Percentiles rank a stretch among this genome's conserved stretches.
phyloP scores from a whole-genome alignment of 2,329 filamentous ascomycete genomes.

The Microcyclospora pomicola region DNA sequence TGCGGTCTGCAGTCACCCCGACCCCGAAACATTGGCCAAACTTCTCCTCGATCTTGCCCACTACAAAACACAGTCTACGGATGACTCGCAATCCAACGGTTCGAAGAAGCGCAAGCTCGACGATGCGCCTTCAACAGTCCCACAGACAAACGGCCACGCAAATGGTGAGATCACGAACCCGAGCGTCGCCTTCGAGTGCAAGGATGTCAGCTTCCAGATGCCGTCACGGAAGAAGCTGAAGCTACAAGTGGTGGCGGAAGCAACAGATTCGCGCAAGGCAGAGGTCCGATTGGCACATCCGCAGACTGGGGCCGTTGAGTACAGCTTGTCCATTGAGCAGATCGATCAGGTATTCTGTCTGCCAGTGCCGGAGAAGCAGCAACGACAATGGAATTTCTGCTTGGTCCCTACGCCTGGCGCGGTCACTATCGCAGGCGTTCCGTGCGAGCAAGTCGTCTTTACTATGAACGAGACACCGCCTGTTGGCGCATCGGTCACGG shows the following conservation, averaged over 20 bases:
- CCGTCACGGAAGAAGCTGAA: conserved; percentile 51
- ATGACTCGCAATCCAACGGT: conserved; percentile 14
- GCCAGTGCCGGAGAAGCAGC: conserved; percentile 50
- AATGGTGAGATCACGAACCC: conserved; percentile 20
- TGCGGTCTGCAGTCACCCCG: conserved; percentile 2
- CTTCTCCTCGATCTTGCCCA: conserved; percentile 3
- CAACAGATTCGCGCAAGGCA: conserved; percentile 10
- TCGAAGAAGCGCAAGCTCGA: conserved; percentile 38
- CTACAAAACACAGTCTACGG: neutral
- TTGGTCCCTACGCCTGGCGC: conserved; percentile 41
- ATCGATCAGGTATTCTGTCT: conserved; percentile 48
- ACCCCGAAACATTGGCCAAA: conserved; percentile 1
- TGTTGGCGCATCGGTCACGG: conserved; percentile 24
- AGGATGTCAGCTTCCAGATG: conserved; percentile 47
- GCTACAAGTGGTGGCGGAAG: conserved; percentile 38
- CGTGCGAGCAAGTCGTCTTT: conserved; percentile 45
- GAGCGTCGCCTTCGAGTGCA: conserved; percentile 29
- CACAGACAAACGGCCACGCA: conserved; percentile 3
- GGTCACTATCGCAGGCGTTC: conserved; percentile 19
- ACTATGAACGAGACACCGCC: conserved; percentile 39
- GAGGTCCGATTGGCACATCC: conserved; percentile 18
- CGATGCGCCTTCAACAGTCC: conserved; percentile 8
- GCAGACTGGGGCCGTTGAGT: conserved; percentile 17
- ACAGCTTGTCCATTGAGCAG: conserved; percentile 35
- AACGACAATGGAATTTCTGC: conserved; percentile 50